Evolutionary conservation across 2,329 filamentous ascomycete genomes (phyloP).

Genomic region (Calonectria pteridis): DNA sequence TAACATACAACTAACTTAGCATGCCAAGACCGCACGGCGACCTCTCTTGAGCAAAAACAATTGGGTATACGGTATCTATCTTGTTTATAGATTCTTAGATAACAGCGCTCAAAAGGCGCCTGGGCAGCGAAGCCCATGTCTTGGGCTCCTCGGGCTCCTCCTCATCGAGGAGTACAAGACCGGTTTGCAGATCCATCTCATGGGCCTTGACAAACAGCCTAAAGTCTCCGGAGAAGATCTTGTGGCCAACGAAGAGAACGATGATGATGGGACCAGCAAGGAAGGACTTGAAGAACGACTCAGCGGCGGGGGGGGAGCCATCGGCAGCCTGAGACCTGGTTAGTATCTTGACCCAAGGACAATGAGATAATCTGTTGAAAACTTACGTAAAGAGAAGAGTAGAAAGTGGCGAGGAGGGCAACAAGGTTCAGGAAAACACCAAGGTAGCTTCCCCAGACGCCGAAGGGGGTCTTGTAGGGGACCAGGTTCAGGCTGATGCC

Average conservation of each 20-base stretch:
- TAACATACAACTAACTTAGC: conserved; percentile 19
- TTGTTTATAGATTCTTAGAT: conserved; percentile 34
- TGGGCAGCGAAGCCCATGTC: conserved; percentile 67
- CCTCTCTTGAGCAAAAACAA: conserved; percentile 24
- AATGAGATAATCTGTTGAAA: background rate
- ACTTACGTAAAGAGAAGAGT: conserved; percentile 63
- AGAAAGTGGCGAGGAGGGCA: conserved; percentile 89
- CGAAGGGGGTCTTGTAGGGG: conserved; percentile 84
- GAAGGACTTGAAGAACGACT: conserved; percentile 80
- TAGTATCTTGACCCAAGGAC: background rate
- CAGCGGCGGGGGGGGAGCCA: conserved; percentile 77
- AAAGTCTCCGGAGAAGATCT: conserved; percentile 76
- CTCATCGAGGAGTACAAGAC: conserved; percentile 80
- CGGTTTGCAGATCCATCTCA: conserved; percentile 90
- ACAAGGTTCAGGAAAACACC: conserved; percentile 82
- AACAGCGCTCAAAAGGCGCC: conserved; percentile 36
- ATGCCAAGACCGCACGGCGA: conserved; percentile 21
- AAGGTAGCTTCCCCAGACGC: conserved; percentile 84
- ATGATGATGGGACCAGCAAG: conserved; percentile 77
- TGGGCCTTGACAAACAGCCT: conserved; percentile 68
- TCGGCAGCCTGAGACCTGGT: conserved; percentile 21
- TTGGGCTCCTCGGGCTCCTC: conserved; percentile 83
- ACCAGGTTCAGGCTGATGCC: conserved; percentile 80
- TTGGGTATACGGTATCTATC: conserved; percentile 40
- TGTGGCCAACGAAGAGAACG: conserved; percentile 79